Percentiles rank a stretch among this genome's conserved stretches.
Evolutionary conservation across 805 yeast genomes (phyloP).

Genomic region (Brettanomyces sp.): DNA sequence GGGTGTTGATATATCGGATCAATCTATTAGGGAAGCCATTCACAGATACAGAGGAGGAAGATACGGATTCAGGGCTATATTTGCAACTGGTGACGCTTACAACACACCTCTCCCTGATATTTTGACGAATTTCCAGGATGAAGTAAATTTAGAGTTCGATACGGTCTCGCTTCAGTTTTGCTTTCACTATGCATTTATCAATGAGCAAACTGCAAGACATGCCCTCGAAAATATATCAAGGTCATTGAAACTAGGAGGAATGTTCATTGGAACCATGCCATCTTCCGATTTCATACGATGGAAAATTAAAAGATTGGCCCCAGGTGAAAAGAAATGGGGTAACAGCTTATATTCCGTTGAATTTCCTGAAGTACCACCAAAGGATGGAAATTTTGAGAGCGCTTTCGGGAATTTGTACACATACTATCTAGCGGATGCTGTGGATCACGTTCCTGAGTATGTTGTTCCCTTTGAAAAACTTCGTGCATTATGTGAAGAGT

Average conservation of each 20-base stretch:
- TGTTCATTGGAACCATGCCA: constrained; percentile 90
- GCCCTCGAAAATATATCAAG: constrained; percentile 67
- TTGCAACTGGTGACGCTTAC: constrained; percentile 91
- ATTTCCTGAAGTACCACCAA: constrained; percentile 73
- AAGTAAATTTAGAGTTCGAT: constrained; percentile 67
- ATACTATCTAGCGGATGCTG: constrained; percentile 83
- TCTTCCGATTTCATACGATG: constrained; percentile 75
- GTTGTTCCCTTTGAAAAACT: constrained; percentile 91
- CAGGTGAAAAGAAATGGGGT: constrained; percentile 65
- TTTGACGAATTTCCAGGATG: constrained; percentile 51
- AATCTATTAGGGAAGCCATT: constrained; percentile 76
- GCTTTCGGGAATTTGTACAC: constrained; percentile 81
- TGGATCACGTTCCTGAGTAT: constrained; percentile 92
- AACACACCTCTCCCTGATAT: constrained; percentile 59
- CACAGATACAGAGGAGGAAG: constrained; percentile 53
- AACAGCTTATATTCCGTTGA: constrained; percentile 74
- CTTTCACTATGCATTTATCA: constrained; percentile 88
- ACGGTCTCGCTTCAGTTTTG: constrained; percentile 87
- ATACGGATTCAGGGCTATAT: constrained; percentile 43
- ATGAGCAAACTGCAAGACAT: constrained; percentile 68
- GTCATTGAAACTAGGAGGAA: constrained; percentile 74
- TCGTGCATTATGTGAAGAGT: constrained; percentile 75
- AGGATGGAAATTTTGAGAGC: constrained; percentile 58
- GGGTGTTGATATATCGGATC: constrained; percentile 89
- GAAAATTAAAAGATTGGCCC: constrained; percentile 43